Evolutionary conservation across 1,139 yeast species (phyloP).

Genomic region (Nadsonia commutata): DNA sequence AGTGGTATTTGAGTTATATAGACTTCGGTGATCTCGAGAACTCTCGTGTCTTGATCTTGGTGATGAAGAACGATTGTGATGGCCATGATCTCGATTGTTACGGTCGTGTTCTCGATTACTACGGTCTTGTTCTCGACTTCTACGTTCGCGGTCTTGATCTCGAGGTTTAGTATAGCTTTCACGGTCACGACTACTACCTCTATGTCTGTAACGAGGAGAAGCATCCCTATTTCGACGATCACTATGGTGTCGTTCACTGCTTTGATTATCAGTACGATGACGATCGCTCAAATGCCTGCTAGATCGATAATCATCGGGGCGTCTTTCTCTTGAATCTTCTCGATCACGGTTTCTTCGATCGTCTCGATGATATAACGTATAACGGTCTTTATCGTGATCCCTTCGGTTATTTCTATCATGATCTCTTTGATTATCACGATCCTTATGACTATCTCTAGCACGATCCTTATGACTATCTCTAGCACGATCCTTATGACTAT

Average conservation of each 20-base stretch:
- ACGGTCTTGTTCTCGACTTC: slow-evolving; percentile 7
- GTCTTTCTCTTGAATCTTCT: slow-evolving; percentile 7
- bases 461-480: slow-evolving; percentile 6
- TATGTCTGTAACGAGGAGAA: not conserved
- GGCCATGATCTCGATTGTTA: slow-evolving; percentile 2
- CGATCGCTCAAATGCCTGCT: slow-evolving; percentile 4
- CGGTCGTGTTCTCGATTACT: slow-evolving; percentile 2
- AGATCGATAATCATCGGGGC: slow-evolving; percentile 5
- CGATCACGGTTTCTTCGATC: slow-evolving; percentile 3
- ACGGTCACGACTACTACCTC: slow-evolving; percentile 2
- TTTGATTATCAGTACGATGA: slow-evolving; percentile 2
- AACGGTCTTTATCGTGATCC: slow-evolving; percentile 5
- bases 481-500: slow-evolving; percentile 6
- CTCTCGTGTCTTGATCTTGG: not conserved
- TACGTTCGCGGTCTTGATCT: slow-evolving; percentile 9
- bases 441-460: slow-evolving; percentile 2
- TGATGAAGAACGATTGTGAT: too few relatives aligned
- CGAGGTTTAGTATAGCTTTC: too few relatives aligned
- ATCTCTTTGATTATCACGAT: slow-evolving; percentile 2
- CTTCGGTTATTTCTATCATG: slow-evolving; percentile 3
- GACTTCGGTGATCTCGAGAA: not conserved
- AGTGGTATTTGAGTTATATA: too few relatives aligned
- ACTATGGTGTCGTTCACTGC: slow-evolving; percentile 3
- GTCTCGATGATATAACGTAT: not conserved
- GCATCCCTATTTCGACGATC: slow-evolving; percentile 5